These are phyloP conservation scores for Phytophthora foliorum DNA, from an alignment of 352 stramenopile species.

Conservation along the genomic window DNA sequence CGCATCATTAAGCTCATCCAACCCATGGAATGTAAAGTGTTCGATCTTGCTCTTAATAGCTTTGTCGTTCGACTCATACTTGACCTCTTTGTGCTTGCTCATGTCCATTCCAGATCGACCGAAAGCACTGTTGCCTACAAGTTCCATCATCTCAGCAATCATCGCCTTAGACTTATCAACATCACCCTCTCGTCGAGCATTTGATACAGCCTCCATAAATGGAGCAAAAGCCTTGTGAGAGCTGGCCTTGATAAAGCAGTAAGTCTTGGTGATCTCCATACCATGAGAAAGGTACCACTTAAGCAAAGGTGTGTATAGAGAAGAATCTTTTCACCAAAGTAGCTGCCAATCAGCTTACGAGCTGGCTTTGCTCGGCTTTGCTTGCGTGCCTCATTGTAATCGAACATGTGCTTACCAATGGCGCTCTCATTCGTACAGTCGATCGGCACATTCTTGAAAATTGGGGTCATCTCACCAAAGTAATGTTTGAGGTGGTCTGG, in stretches of 20 bases:
- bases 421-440: slow-evolving; percentile 14
- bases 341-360: slow-evolving; percentile 41
- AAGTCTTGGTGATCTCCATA: slow-evolving; percentile 34
- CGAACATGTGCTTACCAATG: slow-evolving; percentile 46
- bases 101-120: slow-evolving; percentile 8
- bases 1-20: slow-evolving; percentile 9
- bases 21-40: slow-evolving; percentile 9
- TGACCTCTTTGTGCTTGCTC: slow-evolving; percentile 8
- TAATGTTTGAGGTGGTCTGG: not conserved
- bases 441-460: slow-evolving; percentile 21
- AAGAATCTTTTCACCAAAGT: slow-evolving; percentile 45
- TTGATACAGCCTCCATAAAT: slow-evolving; percentile 28
- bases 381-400: slow-evolving; percentile 19
- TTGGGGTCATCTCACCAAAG: slow-evolving; percentile 45
- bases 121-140: slow-evolving; percentile 6
- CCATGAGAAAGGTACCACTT: slow-evolving; percentile 52
- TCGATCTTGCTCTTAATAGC: slow-evolving; percentile 6
- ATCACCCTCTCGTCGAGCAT: slow-evolving; percentile 37
- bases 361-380: slow-evolving; percentile 14
- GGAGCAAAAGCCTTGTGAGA: slow-evolving; percentile 13
- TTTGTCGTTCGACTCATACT: slow-evolving; percentile 8
- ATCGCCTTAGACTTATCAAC: slow-evolving; percentile 21
- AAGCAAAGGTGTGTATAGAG: slow-evolving; percentile 49
- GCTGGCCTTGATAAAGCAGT: slow-evolving; percentile 22
- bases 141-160: slow-evolving; percentile 1